A percentile compares a stretch with the other conserved stretches of the same genome.
These are phyloP conservation scores for Marasmius sp. DNA, from an alignment of 1,284 basidiomycete species.

Conservation along the genomic window DNA sequence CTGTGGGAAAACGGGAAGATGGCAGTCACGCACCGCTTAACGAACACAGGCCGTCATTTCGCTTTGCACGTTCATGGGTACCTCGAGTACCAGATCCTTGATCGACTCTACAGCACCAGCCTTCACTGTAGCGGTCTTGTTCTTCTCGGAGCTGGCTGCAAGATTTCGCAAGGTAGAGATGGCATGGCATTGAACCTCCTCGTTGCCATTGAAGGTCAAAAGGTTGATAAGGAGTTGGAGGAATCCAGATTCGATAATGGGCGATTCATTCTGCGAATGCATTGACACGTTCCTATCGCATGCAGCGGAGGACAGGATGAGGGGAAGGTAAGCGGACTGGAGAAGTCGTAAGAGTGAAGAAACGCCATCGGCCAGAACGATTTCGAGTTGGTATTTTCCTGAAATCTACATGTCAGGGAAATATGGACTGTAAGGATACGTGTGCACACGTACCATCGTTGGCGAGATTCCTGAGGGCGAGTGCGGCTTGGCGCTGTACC, in stretches of 20 bases:
- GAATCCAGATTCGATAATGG: no score
- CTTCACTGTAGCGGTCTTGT: slow-evolving; percentile 99
- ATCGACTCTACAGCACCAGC: slow-evolving; percentile 97
- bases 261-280: no score
- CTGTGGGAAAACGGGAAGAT: no score
- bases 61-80: slow-evolving; percentile 96
- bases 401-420: not conserved
- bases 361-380: slow-evolving; percentile 97
- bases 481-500: slow-evolving; percentile 97
- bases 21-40: slow-evolving; percentile 69
- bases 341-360: no score
- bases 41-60: slow-evolving; percentile 99
- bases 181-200: slow-evolving; percentile 99
- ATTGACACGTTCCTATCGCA: no score
- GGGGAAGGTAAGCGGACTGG: no score
- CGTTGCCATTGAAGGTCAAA: no score
- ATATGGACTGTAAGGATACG: not conserved
- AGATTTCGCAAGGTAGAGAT: slow-evolving; percentile 97
- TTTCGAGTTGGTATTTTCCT: slow-evolving; percentile 99
- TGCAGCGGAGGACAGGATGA: no score
- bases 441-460: slow-evolving; percentile 92
- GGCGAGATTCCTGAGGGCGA: slow-evolving; percentile 95
- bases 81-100: slow-evolving; percentile 95
- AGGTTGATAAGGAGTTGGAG: no score
- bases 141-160: slow-evolving; percentile 96